These are phyloP conservation scores for Theobroma grandiflorum DNA, from an alignment of 441 rosid species.

Conservation along the genomic window DNA sequence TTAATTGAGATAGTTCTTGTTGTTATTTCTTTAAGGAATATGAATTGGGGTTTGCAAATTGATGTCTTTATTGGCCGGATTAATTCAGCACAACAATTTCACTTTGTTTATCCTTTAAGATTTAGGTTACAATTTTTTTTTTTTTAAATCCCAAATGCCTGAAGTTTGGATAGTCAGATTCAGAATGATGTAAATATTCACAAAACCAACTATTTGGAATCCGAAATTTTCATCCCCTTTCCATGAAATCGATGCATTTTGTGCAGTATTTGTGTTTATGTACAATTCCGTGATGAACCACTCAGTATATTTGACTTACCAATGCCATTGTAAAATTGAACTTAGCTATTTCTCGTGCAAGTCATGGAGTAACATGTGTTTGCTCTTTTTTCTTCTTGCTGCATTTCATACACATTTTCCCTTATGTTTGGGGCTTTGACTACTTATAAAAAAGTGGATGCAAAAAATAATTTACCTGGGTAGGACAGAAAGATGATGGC, in stretches of 20 bases:
- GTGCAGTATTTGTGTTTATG: background rate
- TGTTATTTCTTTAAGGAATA: background rate
- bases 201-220: background rate
- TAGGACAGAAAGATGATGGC: too few relatives aligned
- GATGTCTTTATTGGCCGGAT: background rate
- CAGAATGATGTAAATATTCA: background rate
- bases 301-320: background rate
- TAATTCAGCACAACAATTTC: background rate
- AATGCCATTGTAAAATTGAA: background rate
- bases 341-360: background rate
- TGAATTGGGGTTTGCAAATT: background rate
- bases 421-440: too few relatives aligned
- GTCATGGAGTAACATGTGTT: background rate
- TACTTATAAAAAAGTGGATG: too few relatives aligned
- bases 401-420: too few relatives aligned
- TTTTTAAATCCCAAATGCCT: background rate
- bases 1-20: conserved; percentile 14
- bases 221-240: background rate
- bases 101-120: background rate
- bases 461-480: too few relatives aligned
- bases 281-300: background rate
- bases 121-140: background rate
- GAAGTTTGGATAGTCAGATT: background rate
- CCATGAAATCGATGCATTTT: background rate
- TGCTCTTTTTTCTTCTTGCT: too few relatives aligned